Evolutionary conservation across 768 basidiomycete genomes (phyloP).

Genomic region (Exsudoporus frostii): DNA sequence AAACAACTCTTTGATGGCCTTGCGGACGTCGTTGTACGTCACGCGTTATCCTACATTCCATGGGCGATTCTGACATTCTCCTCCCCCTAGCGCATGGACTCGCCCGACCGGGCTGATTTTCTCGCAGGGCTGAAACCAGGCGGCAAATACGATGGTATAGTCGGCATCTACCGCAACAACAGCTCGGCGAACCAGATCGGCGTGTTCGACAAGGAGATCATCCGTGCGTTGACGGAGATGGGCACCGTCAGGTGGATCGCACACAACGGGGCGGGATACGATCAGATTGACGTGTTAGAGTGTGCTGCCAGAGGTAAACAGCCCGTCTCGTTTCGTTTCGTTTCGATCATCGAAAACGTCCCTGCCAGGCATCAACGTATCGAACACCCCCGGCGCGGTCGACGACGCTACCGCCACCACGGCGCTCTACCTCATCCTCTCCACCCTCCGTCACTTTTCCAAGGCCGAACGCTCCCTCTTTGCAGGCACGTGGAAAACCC

Average conservation of each 20-base stretch:
- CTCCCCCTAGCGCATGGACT: conserved; percentile 46
- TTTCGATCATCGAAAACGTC: neutral
- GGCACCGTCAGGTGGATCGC: conserved; percentile 77
- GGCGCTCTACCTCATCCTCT: conserved; percentile 78
- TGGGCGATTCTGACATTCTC: neutral
- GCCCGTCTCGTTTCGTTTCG: neutral
- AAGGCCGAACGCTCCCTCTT: conserved; percentile 53
- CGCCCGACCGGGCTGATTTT: conserved; percentile 64
- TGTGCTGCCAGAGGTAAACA: conserved; percentile 64
- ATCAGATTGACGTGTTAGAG: conserved; percentile 76
- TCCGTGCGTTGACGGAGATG: conserved; percentile 55
- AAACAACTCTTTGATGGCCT: conserved; percentile 60
- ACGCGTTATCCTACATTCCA: neutral
- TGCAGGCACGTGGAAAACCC: conserved; percentile 58
- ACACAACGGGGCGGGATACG: conserved; percentile 92
- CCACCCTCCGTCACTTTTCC: conserved; percentile 71
- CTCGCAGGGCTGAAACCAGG: conserved; percentile 57
- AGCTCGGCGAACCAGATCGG: conserved; percentile 63
- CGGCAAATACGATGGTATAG: conserved; percentile 69
- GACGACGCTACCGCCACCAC: conserved; percentile 91
- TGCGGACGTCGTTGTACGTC: conserved; percentile 74
- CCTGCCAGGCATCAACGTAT: conserved; percentile 55
- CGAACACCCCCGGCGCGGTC: conserved; percentile 88
- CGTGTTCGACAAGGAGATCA: conserved; percentile 75
- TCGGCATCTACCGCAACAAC: conserved; percentile 81